Conservation (phyloP, 2,329 filamentous ascomycete genomes). For the Plenodomus biglobosus region DNA sequence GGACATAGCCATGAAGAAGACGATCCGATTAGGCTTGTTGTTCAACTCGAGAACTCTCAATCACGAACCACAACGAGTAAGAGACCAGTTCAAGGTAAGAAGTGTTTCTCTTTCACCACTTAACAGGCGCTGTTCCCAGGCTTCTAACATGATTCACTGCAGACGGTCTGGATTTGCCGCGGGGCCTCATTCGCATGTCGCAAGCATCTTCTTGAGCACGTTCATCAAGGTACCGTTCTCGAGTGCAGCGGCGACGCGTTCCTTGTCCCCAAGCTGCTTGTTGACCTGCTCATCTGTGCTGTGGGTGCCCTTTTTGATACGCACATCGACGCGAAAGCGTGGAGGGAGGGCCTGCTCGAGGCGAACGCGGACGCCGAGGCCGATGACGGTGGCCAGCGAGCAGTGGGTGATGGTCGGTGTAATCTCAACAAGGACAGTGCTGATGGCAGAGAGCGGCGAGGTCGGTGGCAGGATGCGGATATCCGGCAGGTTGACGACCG, state of each 20-base stretch:
- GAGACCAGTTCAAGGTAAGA: too few species aligned
- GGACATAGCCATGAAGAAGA: too few species aligned
- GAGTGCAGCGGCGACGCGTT: constrained; percentile 88
- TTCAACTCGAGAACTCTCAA: too few species aligned
- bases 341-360: constrained; percentile 89
- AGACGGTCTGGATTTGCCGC: background rate
- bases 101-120: too few species aligned
- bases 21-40: too few species aligned
- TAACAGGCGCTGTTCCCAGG: too few species aligned
- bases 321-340: constrained; percentile 87
- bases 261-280: constrained; percentile 95
- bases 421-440: constrained; percentile 81
- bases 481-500: constrained; percentile 94
- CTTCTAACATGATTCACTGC: background rate
- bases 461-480: constrained; percentile 75
- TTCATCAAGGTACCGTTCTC: constrained; percentile 90
- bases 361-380: constrained; percentile 85
- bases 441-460: constrained; percentile 63
- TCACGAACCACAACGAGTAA: too few species aligned
- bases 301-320: constrained; percentile 95
- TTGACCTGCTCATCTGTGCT: constrained; percentile 93
- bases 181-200: constrained; percentile 65
- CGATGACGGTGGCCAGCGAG: constrained; percentile 93
- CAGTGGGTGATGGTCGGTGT: constrained; percentile 98
- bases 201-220: constrained; percentile 90